These are phyloP conservation scores for Cyberlindnera lachancei DNA, from an alignment of 805 yeast species.

Conservation along the genomic window DNA sequence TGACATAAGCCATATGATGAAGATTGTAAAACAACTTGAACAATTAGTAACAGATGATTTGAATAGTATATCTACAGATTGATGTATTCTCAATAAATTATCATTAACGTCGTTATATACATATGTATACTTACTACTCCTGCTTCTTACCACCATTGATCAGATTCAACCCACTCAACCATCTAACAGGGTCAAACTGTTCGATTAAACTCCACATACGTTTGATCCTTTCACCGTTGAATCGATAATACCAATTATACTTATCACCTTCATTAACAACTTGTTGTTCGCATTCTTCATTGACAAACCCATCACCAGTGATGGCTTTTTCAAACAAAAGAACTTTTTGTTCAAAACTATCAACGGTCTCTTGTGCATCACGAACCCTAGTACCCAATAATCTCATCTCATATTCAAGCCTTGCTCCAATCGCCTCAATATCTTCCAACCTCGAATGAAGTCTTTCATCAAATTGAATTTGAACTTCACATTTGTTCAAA, in stretches of 20 bases:
- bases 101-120: too few species aligned
- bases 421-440: slow-evolving; percentile 47
- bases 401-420: slow-evolving; percentile 59
- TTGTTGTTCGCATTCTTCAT: background rate
- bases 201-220: slow-evolving; percentile 9
- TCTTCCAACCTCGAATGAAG: slow-evolving; percentile 37
- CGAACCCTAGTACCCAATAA: slow-evolving; percentile 51
- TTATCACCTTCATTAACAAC: background rate
- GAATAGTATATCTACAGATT: too few species aligned
- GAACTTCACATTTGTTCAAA: slow-evolving; percentile 15
- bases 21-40: background rate
- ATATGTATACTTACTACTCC: too few species aligned
- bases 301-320: slow-evolving; percentile 3
- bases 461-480: slow-evolving; percentile 21
- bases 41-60: background rate
- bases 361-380: slow-evolving; percentile 59
- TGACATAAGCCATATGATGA: background rate
- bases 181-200: slow-evolving; percentile 8
- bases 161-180: too few species aligned
- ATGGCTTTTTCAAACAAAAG: slow-evolving; percentile 24
- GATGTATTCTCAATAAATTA: too few species aligned
- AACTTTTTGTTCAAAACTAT: slow-evolving; percentile 34
- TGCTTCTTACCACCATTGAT: too few species aligned
- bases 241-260: background rate
- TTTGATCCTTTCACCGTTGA: slow-evolving; percentile 7